A percentile compares a stretch with the other conserved stretches of the same genome.
Evolutionary conservation across 108 stramenopile species (phyloP).

Genomic region (Skeletonema menzelii): DNA sequence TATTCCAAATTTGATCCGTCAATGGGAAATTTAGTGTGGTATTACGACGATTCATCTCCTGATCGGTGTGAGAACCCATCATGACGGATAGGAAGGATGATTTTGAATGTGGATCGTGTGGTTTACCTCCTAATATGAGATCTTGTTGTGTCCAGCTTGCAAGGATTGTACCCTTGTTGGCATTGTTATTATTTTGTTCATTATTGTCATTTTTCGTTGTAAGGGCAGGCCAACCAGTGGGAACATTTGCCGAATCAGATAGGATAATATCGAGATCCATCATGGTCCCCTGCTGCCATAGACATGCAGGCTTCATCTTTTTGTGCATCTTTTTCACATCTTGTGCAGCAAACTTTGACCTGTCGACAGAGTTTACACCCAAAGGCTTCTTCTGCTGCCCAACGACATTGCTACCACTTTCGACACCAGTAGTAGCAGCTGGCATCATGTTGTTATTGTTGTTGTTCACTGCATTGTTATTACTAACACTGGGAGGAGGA

Average conservation of each 20-base stretch:
- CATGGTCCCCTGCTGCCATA: constrained; percentile 43
- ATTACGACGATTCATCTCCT: constrained; percentile 40
- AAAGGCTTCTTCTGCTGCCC: constrained; percentile 2
- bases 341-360: neutral
- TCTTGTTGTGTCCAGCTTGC: constrained; percentile 32
- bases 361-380: constrained; percentile 2
- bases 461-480: neutral
- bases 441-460: neutral
- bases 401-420: neutral
- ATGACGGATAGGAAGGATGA: neutral
- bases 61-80: constrained; percentile 19
- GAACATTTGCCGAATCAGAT: constrained; percentile 31
- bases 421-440: neutral
- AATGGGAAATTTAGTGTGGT: constrained; percentile 32
- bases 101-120: neutral
- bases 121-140: constrained; percentile 21
- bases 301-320: constrained; percentile 25
- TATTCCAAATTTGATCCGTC: constrained; percentile 33
- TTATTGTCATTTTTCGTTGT: neutral
- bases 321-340: neutral
- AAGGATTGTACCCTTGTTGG: constrained; percentile 13
- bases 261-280: constrained; percentile 49
- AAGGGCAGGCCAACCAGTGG: constrained; percentile 22
- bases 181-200: neutral
- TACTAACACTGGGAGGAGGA: neutral